These are phyloP conservation scores for Cercospora sojina DNA, from an alignment of 2,329 filamentous ascomycete species.

Conservation along the genomic window DNA sequence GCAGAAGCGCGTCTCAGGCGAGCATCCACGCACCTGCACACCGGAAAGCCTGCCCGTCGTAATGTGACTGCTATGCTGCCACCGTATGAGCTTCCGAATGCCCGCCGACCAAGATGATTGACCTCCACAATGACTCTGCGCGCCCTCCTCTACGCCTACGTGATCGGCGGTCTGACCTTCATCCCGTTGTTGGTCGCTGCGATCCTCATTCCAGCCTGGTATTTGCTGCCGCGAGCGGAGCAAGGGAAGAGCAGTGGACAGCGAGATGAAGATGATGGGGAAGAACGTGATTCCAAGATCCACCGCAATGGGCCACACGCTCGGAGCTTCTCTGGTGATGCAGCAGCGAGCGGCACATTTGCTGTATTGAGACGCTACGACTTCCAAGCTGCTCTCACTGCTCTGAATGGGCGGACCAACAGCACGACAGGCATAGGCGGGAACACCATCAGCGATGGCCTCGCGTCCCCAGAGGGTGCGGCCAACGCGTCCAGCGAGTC, in stretches of 20 bases:
- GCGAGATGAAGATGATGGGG: conserved; percentile 13
- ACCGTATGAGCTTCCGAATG: neutral
- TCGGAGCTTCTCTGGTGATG: conserved; percentile 20
- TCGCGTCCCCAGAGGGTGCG: conserved; percentile 14
- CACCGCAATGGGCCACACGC: conserved; percentile 11
- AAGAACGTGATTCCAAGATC: conserved; percentile 1
- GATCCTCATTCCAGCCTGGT: conserved; percentile 65
- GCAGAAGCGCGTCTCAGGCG: conserved; percentile 4
- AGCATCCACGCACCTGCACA: neutral
- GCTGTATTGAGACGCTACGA: conserved; percentile 37
- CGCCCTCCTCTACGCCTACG: conserved; percentile 70
- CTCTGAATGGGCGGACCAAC: conserved; percentile 30
- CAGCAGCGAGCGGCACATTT: conserved; percentile 35
- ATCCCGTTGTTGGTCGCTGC: conserved; percentile 67
- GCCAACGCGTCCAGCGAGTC: conserved; percentile 68
- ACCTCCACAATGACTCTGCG: conserved; percentile 40
- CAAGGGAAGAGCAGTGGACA: neutral
- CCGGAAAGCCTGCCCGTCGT: neutral
- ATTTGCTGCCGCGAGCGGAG: conserved; percentile 51
- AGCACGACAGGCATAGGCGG: conserved; percentile 8
- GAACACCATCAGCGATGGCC: conserved; percentile 13
- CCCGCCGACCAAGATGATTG: conserved; percentile 1
- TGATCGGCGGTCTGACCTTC: conserved; percentile 85
- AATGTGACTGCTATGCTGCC: neutral
- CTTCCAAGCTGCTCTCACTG: conserved; percentile 33